phyloP scores from a whole-genome alignment of 75 land plant genomes.

The Adiantum capillusveneris region DNA sequence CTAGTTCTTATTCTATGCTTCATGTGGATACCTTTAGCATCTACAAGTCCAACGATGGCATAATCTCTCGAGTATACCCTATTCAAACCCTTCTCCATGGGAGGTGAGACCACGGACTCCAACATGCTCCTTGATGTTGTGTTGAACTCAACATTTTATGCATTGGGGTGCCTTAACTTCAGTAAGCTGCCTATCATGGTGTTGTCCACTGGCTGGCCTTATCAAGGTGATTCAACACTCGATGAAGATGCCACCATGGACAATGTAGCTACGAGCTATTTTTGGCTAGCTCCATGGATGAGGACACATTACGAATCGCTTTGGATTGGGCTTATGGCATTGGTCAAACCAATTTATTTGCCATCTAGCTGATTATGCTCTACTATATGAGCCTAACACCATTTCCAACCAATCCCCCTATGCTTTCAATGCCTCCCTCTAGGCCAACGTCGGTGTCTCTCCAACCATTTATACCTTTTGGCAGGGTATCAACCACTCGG shows the following conservation, averaged over 20 bases:
- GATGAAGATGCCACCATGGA: constrained; percentile 47
- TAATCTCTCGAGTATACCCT: constrained; percentile 64
- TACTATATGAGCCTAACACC: constrained; percentile 51
- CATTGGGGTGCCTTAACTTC: constrained; percentile 44
- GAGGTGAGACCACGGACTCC: constrained; percentile 50
- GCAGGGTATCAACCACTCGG: constrained; percentile 49
- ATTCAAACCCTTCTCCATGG: constrained; percentile 39
- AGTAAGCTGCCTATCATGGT: constrained; percentile 49
- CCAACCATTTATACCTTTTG: constrained; percentile 62
- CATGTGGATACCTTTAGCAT: constrained; percentile 66
- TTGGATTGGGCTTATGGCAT: constrained; percentile 79
- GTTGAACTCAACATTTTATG: constrained; percentile 65
- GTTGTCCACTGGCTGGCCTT: constrained; percentile 80
- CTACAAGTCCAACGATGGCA: constrained; percentile 32
- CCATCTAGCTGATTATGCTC: constrained; percentile 39
- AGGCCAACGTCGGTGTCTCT: constrained; percentile 49
- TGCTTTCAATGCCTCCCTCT: constrained; percentile 73
- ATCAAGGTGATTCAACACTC: constrained; percentile 35
- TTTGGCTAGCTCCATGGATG: constrained; percentile 38
- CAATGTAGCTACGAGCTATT: constrained; percentile 51
- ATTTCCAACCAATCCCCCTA: constrained; percentile 60
- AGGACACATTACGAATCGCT: constrained; percentile 47
- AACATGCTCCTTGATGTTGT: constrained; percentile 67
- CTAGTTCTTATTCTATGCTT: constrained; percentile 59
- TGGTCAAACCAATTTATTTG: constrained; percentile 54